A percentile compares a stretch with the other conserved stretches of the same genome.
Conservation (phyloP, 2,329 filamentous ascomycete genomes). For the Diplodia seriata region DNA sequence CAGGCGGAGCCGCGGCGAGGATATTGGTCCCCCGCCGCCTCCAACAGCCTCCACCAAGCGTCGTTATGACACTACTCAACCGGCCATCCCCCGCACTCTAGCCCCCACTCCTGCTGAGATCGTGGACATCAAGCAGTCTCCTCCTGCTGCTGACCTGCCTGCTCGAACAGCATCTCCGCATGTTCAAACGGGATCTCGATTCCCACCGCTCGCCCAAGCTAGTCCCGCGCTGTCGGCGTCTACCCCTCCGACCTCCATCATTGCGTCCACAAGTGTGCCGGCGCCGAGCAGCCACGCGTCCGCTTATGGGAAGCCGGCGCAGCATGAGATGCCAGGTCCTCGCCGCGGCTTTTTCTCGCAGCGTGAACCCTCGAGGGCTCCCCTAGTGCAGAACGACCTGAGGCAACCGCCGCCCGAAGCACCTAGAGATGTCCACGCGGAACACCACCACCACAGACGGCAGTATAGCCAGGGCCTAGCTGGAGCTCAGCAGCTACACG, state of each 20-base stretch:
- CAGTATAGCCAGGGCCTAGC: constrained; percentile 24
- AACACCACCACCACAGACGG: constrained; percentile 30
- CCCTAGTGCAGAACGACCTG: constrained; percentile 36
- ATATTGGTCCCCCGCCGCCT: constrained; percentile 56
- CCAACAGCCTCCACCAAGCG: constrained; percentile 57
- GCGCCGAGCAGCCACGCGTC: constrained; percentile 29
- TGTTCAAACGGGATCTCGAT: constrained; percentile 39
- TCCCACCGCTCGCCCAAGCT: constrained; percentile 45
- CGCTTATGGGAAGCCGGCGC: constrained; percentile 36
- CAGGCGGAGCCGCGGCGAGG: constrained; percentile 52
- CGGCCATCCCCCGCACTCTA: constrained; percentile 49
- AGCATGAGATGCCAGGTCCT: constrained; percentile 40
- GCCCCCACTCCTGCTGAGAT: constrained; percentile 54
- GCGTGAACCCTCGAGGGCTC: constrained; percentile 39
- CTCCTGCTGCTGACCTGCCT: constrained; percentile 38
- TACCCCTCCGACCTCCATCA: constrained; percentile 19
- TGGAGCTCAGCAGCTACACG: constrained; percentile 25
- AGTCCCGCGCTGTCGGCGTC: constrained; percentile 35
- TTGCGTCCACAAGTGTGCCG: constrained; percentile 28
- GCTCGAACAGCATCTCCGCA: constrained; percentile 51
- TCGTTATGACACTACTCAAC: constrained; percentile 54
- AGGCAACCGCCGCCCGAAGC: constrained; percentile 37
- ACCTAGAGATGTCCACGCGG: constrained; percentile 17
- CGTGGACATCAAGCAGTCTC: constrained; percentile 50
- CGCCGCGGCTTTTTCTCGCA: constrained; percentile 48